Conservation (phyloP, 139 green algal genomes). For the Chlorella sorokiniana region DNA sequence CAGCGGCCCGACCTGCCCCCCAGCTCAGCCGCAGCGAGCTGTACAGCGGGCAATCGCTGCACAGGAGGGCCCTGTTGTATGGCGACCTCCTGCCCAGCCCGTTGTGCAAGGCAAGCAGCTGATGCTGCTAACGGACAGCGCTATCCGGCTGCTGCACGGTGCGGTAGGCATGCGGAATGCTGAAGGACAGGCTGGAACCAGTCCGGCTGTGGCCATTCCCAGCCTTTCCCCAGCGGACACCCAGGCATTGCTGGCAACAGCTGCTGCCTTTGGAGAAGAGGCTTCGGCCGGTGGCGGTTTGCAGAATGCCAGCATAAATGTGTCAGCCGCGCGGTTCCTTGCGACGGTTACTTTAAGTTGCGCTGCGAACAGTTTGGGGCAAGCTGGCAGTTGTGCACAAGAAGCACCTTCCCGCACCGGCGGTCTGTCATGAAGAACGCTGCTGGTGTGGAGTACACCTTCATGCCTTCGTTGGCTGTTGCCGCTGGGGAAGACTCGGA, state of each 20-base stretch:
- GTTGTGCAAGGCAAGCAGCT: too few species aligned
- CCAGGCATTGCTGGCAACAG: slow-evolving; percentile 10
- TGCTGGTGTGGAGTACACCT: slow-evolving; percentile 39
- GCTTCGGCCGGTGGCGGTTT: not conserved
- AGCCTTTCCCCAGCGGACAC: slow-evolving; percentile 31
- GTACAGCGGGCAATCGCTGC: not conserved
- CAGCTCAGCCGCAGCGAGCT: not conserved
- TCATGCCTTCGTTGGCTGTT: not conserved
- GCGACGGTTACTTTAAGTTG: slow-evolving; percentile 9
- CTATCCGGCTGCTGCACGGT: too few species aligned
- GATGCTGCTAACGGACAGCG: too few species aligned
- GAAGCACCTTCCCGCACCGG: not conserved
- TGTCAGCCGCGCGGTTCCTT: slow-evolving; percentile 23
- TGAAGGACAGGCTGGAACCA: not conserved
- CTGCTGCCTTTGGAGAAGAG: not conserved
- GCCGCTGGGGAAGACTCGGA: not conserved
- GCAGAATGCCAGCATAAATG: slow-evolving; percentile 4
- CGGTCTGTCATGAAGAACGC: slow-evolving; percentile 29
- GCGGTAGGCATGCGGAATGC: not conserved
- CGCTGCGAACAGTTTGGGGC: not conserved
- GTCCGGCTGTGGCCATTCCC: not conserved
- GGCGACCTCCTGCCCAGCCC: too few species aligned
- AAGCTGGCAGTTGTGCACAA: not conserved
- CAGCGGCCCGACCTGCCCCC: not conserved
- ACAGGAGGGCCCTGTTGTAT: too few species aligned